Evolutionary conservation across 768 basidiomycete species (phyloP).

Genomic region (Lentinula edodes): DNA sequence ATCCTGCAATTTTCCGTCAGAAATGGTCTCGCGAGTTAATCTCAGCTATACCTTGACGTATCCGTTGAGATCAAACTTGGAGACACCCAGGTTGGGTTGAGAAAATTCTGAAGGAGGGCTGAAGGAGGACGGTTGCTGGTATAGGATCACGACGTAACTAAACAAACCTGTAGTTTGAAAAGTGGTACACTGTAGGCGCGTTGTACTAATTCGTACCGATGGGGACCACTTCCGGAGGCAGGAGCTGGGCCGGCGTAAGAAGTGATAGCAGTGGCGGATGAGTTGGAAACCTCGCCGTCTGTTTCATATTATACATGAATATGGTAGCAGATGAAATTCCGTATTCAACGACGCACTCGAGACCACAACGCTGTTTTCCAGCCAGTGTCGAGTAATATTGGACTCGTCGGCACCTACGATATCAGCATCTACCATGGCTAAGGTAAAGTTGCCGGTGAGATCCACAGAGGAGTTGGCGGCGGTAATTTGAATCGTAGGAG

Average conservation of each 20-base stretch:
- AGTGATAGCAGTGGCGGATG: constrained; percentile 47
- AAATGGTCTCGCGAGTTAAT: neutral
- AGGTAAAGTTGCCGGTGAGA: constrained; percentile 51
- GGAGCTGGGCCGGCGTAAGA: constrained; percentile 71
- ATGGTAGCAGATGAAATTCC: neutral
- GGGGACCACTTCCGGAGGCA: constrained; percentile 62
- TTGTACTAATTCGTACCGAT: constrained; percentile 39
- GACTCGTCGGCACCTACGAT: constrained; percentile 51
- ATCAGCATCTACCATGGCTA: constrained; percentile 75
- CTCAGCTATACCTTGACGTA: constrained; percentile 47
- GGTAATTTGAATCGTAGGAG: constrained; percentile 48
- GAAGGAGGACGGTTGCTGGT: constrained; percentile 60
- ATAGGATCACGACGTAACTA: constrained; percentile 68
- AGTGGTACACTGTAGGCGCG: neutral
- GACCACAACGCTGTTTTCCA: constrained; percentile 60
- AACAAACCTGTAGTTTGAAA: neutral
- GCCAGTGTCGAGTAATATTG: constrained; percentile 76
- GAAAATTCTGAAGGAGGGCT: constrained; percentile 53
- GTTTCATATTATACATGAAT: neutral
- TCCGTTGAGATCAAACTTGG: constrained; percentile 47
- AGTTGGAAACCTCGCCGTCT: constrained; percentile 35
- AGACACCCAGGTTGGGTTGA: constrained; percentile 42
- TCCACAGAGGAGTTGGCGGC: constrained; percentile 41
- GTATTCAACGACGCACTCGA: constrained; percentile 26
- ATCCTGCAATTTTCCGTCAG: constrained; percentile 23